These are phyloP conservation scores for Sclerotinia subarctica DNA, from an alignment of 2,329 filamentous ascomycete genomes.

Conservation along the genomic window DNA sequence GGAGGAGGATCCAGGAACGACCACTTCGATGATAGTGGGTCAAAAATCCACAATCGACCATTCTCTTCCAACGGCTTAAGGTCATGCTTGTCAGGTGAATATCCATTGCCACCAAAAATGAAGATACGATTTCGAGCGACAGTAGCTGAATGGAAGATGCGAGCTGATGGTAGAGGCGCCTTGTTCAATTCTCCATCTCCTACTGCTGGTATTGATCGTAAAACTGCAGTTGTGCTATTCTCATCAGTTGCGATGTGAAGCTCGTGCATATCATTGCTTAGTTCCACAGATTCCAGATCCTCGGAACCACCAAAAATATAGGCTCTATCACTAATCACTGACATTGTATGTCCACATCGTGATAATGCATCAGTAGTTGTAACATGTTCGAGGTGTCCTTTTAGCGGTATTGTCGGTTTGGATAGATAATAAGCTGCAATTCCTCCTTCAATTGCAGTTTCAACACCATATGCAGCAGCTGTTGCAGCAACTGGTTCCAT, in stretches of 20 bases:
- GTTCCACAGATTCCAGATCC: neutral
- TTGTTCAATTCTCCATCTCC: neutral
- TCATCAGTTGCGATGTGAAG: slow-evolving; percentile 15
- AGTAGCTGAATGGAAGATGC: neutral
- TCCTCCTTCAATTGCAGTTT: slow-evolving; percentile 9
- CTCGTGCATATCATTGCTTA: slow-evolving; percentile 6
- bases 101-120: slow-evolving; percentile 9
- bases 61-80: neutral
- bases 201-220: slow-evolving; percentile 4
- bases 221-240: slow-evolving; percentile 9
- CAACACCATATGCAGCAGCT: slow-evolving; percentile 6
- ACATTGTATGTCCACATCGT: slow-evolving; percentile 7
- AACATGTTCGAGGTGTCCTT: slow-evolving; percentile 10
- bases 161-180: neutral
- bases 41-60: slow-evolving; percentile 15
- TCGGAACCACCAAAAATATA: slow-evolving; percentile 15
- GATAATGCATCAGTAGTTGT: neutral
- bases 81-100: neutral
- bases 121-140: slow-evolving; percentile 10
- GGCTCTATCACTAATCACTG: slow-evolving; percentile 15
- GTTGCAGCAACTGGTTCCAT: slow-evolving; percentile 3
- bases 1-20: slow-evolving; percentile 11
- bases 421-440: slow-evolving; percentile 13
- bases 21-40: slow-evolving; percentile 6
- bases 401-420: slow-evolving; percentile 6